phyloP scores from a whole-genome alignment of 169 alveolate species.

The Cryptosporidium ubiquitum region DNA sequence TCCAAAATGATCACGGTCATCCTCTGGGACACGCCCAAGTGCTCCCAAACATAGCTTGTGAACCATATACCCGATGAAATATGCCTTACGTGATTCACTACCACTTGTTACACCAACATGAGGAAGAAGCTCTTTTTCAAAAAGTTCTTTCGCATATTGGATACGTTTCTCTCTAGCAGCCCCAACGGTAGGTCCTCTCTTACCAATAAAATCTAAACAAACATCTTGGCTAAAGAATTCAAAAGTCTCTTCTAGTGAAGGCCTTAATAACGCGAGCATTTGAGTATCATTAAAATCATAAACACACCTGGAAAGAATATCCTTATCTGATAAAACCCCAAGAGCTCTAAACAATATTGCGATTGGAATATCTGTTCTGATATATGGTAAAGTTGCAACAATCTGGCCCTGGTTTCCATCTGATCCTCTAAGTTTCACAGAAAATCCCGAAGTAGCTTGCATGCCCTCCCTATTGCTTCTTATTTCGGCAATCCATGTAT shows the following conservation, averaged over 20 bases:
- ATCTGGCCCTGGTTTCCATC: constrained; percentile 86
- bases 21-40: constrained; percentile 96
- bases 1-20: constrained; percentile 99
- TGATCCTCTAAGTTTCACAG: constrained; percentile 88
- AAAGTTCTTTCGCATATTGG: constrained; percentile 93
- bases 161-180: constrained; percentile 91
- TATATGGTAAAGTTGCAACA: constrained; percentile 96
- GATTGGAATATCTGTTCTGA: constrained; percentile 95
- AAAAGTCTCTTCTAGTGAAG: constrained; percentile 95
- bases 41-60: constrained; percentile 95
- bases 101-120: constrained; percentile 96
- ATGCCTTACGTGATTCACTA: constrained; percentile 95
- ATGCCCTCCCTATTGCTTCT: constrained; percentile 94
- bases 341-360: constrained; percentile 97
- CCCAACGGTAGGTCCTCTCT: constrained; percentile 96
- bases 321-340: constrained; percentile 93
- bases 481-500: constrained; percentile 97
- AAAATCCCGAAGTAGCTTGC: constrained; percentile 94
- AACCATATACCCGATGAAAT: constrained; percentile 99
- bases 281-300: constrained; percentile 96
- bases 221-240: constrained; percentile 93
- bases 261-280: constrained; percentile 94
- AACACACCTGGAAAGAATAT: constrained; percentile 88
- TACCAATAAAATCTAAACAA: constrained; percentile 92
- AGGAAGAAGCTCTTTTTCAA: constrained; percentile 97